Conservation (phyloP, 371 early-diverging fungal species). For the Apophysomyces elegans region DNA sequence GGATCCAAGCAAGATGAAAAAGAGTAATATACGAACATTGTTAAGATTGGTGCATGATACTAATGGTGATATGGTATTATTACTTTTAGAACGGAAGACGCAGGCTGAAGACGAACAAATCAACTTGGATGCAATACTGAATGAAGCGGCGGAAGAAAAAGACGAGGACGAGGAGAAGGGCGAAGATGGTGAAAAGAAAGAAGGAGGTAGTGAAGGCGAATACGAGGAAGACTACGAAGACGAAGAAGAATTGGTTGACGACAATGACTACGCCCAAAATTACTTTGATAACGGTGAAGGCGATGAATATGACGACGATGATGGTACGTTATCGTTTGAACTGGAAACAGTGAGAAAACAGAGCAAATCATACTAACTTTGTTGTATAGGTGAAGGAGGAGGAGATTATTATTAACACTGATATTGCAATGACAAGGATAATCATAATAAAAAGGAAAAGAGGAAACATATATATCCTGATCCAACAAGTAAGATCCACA, state of each 20-base stretch:
- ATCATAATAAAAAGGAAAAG: background rate
- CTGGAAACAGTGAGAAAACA: background rate
- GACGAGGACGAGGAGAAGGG: conserved; percentile 33
- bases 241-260: conserved; percentile 58
- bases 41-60: background rate
- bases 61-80: background rate
- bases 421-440: background rate
- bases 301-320: conserved; percentile 54
- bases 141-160: conserved; percentile 33
- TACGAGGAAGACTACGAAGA: conserved; percentile 50
- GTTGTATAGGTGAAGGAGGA: conserved; percentile 16
- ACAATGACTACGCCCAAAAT: conserved; percentile 56
- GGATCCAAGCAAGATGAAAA: conserved; percentile 46
- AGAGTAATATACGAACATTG: conserved; percentile 31
- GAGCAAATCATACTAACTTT: background rate
- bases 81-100: conserved; percentile 29
- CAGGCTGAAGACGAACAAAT: conserved; percentile 26
- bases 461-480: background rate
- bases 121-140: conserved; percentile 32
- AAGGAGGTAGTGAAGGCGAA: conserved; percentile 30
- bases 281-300: conserved; percentile 64
- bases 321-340: conserved; percentile 30
- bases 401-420: conserved; percentile 8
- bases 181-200: conserved; percentile 33
- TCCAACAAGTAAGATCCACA: no score